Evolutionary conservation across 371 early-diverging fungal species (phyloP), one percentile per base, ranked within the genome.

Genomic region (Circinella minor): DNA sequence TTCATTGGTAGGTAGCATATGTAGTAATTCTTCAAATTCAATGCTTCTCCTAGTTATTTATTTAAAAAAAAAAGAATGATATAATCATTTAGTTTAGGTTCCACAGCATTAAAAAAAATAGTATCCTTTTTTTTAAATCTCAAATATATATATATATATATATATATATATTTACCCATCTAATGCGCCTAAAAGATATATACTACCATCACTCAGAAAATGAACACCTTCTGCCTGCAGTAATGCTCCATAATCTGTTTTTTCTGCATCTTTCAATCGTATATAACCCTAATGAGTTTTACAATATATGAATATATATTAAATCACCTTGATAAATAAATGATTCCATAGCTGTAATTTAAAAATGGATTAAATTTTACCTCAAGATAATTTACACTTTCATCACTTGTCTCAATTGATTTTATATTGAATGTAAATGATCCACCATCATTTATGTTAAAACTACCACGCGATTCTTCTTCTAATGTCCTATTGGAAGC

Each of bases 191-290:
- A 85, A 79, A 69, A 89, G 71, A 59, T 84, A 89, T 27, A 89
- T 68, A 2, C 88, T 76, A n/a, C 89, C 89, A 61, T 86, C 85
- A 18, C 71, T 74, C 34, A 86, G 76, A 66, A 84, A 88, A 66
- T 89, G 89, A 34, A 88, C 76, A 20, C 89, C 89, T 49, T 83
- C 87, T 37, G 87, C 83, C 60, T 75, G 73, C 71, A 89, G 71
- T 36, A 87, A 70, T 8, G 86, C 82, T 1, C 89, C 89, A 62
- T 74, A 79, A 74, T 87, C 84, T 36, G 81, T 80, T 37, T 81
- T 82, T 47, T 86, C 84, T 1, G 81, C 80, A 65, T 89, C 86
- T 59, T 77, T 82, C 18, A 89, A 17, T 48, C 85, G 77, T 75
- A 88, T 80, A 65, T 73, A 80, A 4, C 86, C 89, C 89, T 89